Percentiles rank a stretch among this genome's conserved stretches.
Conservation (phyloP, 257 asterid species). For the Handroanthus guayacan region DNA sequence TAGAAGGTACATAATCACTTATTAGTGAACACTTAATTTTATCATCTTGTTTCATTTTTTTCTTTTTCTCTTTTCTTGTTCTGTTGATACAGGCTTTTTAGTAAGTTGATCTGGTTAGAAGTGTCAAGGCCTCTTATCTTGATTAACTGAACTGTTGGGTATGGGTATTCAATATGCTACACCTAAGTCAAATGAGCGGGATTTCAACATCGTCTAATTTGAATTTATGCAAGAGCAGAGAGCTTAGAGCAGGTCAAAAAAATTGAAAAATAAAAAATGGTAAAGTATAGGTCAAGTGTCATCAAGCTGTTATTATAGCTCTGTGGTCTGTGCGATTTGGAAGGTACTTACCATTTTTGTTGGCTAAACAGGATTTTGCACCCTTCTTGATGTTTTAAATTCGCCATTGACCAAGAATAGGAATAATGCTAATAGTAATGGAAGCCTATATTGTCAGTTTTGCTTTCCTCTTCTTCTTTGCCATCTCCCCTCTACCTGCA, state of each 20-base stretch:
- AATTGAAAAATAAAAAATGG: not conserved
- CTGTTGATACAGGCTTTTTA: constrained; percentile 12
- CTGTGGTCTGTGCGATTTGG: not conserved
- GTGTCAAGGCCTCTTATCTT: constrained; percentile 32
- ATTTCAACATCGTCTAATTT: constrained; percentile 14
- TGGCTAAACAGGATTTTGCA: constrained; percentile 5
- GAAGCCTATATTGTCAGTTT: not conserved
- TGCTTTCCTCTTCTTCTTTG: not conserved
- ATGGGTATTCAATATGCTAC: constrained; percentile 21
- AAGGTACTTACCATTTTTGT: constrained; percentile 7
- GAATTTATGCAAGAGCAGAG: constrained; percentile 2
- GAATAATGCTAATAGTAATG: not conserved
- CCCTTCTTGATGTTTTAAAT: constrained; percentile 6
- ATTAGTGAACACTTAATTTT: constrained; percentile 39
- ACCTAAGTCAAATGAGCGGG: constrained; percentile 12
- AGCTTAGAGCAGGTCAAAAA: constrained; percentile 9
- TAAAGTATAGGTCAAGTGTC: not conserved
- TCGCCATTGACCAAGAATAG: not conserved
- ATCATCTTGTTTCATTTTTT: constrained; percentile 39
- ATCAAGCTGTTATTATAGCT: constrained; percentile 2
- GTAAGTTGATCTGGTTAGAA: constrained; percentile 29
- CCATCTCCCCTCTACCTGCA: not conserved
- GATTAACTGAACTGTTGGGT: constrained; percentile 25
- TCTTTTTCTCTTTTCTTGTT: not conserved
- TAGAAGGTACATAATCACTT: constrained; percentile 68